Base-by-base conservation (phyloP, 2,329 filamentous ascomycete genomes). In the Drechslerella stenobrocha region DNA sequence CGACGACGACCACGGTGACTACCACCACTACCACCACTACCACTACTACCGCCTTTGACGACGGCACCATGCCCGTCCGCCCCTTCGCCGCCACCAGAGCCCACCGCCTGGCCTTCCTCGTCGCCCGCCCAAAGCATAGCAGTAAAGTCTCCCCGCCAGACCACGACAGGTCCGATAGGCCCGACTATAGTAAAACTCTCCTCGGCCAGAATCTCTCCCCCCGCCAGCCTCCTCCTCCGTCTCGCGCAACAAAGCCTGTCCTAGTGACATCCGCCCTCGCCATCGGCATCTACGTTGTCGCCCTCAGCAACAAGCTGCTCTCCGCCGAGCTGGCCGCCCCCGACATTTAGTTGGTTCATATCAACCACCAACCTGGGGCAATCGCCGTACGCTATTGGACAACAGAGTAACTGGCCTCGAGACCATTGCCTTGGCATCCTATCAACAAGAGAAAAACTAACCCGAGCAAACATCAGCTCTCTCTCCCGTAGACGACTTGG, bases 151-250 rank as follows among this genome's bases (percentile, higher is more conserved):
- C 13, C 9, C 58, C 18, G 42, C 32, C n/a, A 47, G 52, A 20
- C 15, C 58, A 30, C 40, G n/a, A n/a, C n/a, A n/a, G n/a, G n/a
- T n/a, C 37, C 37, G 8, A 42, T 20, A 18, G 37, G 8, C 15
- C 4, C 28, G 28, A 30, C 32, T n/a, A n/a, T n/a, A n/a, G n/a
- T n/a, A 13, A 53, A 59, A 20, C 64, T 69, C 11, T 69, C 64
- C 1, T 57, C 64, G 11, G 64, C 56, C n/a, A n/a, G 9, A 57
- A 69, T n/a, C 56, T 69, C n/a, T n/a, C n/a, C 18, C 42, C 11
- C 23, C 1, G 28, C 8, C 7, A 30, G n/a, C 20, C 22, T 26
- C 32, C 23, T 18, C 35, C 30, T 46, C 47, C 26, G 23, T 11
- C 48, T 3, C 45, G 20, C 7, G 23, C 42, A 1, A 67, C 55